These are phyloP conservation scores for Neonectria neomacrospora DNA, from an alignment of 2,329 filamentous ascomycete genomes.

Conservation along the genomic window DNA sequence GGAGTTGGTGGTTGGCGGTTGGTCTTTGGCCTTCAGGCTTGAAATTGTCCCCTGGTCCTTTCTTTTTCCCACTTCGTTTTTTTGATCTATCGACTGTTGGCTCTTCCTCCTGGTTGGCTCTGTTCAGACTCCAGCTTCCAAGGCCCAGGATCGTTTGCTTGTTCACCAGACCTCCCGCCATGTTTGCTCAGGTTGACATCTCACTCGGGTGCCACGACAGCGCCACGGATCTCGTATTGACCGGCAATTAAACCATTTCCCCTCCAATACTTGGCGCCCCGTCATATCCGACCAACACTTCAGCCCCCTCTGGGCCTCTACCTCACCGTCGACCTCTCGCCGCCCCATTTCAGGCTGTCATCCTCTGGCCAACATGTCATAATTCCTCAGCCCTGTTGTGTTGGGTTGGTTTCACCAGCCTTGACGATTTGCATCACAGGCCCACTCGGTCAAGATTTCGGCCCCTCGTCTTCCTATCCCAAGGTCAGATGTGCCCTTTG, in stretches of 20 bases:
- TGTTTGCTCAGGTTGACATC: slow-evolving; percentile 28
- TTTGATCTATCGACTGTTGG: slow-evolving; percentile 8
- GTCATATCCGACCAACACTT: slow-evolving; percentile 25
- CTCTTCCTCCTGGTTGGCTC: slow-evolving; percentile 11
- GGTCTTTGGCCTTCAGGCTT: slow-evolving; percentile 4
- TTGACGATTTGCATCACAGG: slow-evolving; percentile 10
- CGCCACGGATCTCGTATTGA: slow-evolving; percentile 36
- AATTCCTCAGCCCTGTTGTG: slow-evolving; percentile 15
- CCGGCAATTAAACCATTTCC: slow-evolving; percentile 24
- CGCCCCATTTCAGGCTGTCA: slow-evolving; percentile 20
- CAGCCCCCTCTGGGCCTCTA: background rate
- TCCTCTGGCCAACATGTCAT: slow-evolving; percentile 26
- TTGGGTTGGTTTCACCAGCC: background rate
- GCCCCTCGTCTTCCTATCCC: slow-evolving; percentile 8
- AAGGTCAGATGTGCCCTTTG: slow-evolving; percentile 3
- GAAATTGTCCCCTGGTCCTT: slow-evolving; percentile 5
- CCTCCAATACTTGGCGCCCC: slow-evolving; percentile 17
- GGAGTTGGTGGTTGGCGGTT: slow-evolving; percentile 3
- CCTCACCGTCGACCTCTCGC: background rate
- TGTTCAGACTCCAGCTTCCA: background rate
- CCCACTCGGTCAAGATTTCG: slow-evolving; percentile 18
- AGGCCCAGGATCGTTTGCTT: slow-evolving; percentile 18
- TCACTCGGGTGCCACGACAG: slow-evolving; percentile 40
- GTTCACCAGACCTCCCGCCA: slow-evolving; percentile 36
- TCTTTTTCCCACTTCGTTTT: background rate